Base-by-base conservation (phyloP, 805 yeast species). In the Saccharomycopsis javanensis region DNA sequence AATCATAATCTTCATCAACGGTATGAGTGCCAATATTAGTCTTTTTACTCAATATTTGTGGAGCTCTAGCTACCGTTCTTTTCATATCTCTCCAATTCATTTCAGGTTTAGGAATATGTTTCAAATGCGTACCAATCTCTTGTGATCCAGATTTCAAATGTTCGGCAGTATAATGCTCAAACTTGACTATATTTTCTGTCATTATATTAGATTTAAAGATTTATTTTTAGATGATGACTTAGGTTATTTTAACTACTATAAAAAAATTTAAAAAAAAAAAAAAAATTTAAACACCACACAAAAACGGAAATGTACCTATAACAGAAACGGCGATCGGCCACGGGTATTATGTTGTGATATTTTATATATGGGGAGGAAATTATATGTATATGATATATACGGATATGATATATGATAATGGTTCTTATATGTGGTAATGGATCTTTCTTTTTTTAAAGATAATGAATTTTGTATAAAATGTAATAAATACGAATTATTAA, bases 41-140 rank as follows among this genome's bases (percentile, higher is more conserved):
- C 20, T 57, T 59, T 35, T 57, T 59, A 23, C 55, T 53, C 25
- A 59, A 50, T 11, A 59, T 57, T 42, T 59, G 62, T 2, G 62
- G 62, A 2, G 60, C 55, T 54, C 61, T 59, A 11, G 45, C 52
- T 20, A 59, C 62, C 16, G 57, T 53, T 23, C 54, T 45, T 27
- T 59, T 59, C 51, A 59, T 35, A 42, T 57, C 56, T 7, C 50
- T 51, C 55, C 62, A 51, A 33, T 57, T 45, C 31, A 54, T 51
- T 27, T 59, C 60, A 2, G 61, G 61, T 23, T 48, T 52, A 30
- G 55, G 62, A 10, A 59, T 57, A 38, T 51, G 45, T 23, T 59
- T 57, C 28, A 59, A 33, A 33, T 57, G 60, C 8, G 28, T 42
- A 20, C 48, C 48, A 42, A 42, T 50, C 20, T 50, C 48, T n/a